Evolutionary conservation across 1,284 basidiomycete species (phyloP).

Genomic region (Cutaneotrichosporon sp.): DNA sequence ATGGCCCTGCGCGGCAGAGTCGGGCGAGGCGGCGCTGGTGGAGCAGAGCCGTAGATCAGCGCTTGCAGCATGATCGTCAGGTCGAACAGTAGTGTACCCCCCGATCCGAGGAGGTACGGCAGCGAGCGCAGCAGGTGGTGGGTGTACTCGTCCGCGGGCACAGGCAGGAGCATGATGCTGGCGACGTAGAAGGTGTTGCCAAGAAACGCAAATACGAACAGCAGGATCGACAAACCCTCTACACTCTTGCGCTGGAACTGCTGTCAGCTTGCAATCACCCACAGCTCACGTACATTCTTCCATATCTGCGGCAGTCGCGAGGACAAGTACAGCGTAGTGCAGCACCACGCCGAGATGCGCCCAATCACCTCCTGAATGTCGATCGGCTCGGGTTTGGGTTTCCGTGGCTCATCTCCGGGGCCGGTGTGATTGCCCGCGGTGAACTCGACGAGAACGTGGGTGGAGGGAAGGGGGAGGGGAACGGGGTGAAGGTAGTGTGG

Average conservation of each 20-base stretch:
- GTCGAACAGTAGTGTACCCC: slow-evolving; percentile 83
- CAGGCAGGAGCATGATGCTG: slow-evolving; percentile 59
- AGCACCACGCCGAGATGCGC: slow-evolving; percentile 84
- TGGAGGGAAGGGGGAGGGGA: slow-evolving; percentile 2
- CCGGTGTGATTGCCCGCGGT: no score
- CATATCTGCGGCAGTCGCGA: slow-evolving; percentile 90
- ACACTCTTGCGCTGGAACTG: slow-evolving; percentile 86
- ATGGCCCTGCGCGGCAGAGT: slow-evolving; percentile 14
- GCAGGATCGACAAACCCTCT: slow-evolving; percentile 86
- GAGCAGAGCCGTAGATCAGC: slow-evolving; percentile 52
- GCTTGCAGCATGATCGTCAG: slow-evolving; percentile 70
- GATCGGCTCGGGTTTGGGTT: slow-evolving; percentile 4
- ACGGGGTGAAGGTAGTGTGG: slow-evolving; percentile 1
- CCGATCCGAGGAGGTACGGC: slow-evolving; percentile 73
- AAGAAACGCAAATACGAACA: slow-evolving; percentile 85
- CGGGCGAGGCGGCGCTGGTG: slow-evolving; percentile 26
- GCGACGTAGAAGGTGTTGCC: slow-evolving; percentile 86
- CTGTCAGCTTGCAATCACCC: neutral
- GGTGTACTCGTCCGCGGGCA: slow-evolving; percentile 24
- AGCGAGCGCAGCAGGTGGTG: slow-evolving; percentile 45
- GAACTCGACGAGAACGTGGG: no score
- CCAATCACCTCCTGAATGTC: slow-evolving; percentile 55
- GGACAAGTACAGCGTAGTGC: slow-evolving; percentile 83
- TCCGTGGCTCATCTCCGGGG: no score
- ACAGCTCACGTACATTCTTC: slow-evolving; percentile 70